phyloP scores from a whole-genome alignment of 139 green algal species.

The Zygnema circumcarinatum region DNA sequence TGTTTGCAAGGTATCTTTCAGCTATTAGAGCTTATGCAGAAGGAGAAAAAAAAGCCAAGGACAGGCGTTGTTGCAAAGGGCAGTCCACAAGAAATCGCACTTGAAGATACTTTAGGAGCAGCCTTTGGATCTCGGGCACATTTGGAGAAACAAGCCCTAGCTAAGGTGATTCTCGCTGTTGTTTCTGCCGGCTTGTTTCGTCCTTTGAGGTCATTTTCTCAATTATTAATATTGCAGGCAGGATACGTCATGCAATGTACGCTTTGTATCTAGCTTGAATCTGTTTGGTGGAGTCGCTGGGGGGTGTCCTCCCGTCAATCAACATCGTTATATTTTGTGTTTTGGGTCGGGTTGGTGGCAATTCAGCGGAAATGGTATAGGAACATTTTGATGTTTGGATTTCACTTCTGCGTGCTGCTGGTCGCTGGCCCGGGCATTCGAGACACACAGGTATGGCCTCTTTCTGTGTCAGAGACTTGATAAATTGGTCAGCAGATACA shows the following conservation, averaged over 20 bases:
- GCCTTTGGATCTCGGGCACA: slow-evolving; percentile 53
- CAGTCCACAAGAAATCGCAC: slow-evolving; percentile 1
- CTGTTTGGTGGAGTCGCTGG: too few species aligned
- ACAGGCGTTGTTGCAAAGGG: slow-evolving; percentile 1
- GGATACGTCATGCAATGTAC: not conserved
- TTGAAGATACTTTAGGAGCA: slow-evolving; percentile 24
- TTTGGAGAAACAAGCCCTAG: slow-evolving; percentile 47
- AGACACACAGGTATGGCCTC: slow-evolving; percentile 48
- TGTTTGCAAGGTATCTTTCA: too few species aligned
- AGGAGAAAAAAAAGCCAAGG: not conserved
- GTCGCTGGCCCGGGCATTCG: slow-evolving; percentile 36
- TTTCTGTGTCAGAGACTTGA: not conserved
- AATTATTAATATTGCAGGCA: not conserved
- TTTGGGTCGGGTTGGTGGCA: too few species aligned
- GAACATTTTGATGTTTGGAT: slow-evolving; percentile 51
- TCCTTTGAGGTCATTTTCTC: not conserved
- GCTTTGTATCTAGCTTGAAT: not conserved
- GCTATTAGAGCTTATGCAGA: too few species aligned
- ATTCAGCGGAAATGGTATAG: slow-evolving; percentile 54
- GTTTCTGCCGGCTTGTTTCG: not conserved
- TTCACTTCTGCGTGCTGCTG: slow-evolving; percentile 44
- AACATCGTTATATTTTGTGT: too few species aligned
- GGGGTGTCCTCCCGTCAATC: too few species aligned
- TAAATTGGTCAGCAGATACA: too few species aligned
- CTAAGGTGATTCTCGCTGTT: slow-evolving; percentile 15